These are phyloP conservation scores for Porodaedalea pini DNA, from an alignment of 1,284 basidiomycete genomes.

Conservation along the genomic window DNA sequence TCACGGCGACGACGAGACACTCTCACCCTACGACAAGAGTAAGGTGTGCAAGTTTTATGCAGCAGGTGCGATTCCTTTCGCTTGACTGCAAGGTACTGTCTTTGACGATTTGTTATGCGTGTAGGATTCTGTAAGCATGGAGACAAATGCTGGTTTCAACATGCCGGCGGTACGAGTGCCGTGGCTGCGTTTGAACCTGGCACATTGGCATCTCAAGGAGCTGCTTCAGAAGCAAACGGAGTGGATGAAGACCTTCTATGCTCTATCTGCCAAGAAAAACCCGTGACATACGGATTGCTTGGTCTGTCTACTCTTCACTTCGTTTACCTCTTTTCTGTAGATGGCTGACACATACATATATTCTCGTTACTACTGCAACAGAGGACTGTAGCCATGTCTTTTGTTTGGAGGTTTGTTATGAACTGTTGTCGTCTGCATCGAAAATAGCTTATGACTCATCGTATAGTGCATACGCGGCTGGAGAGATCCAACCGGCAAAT, in stretches of 20 bases:
- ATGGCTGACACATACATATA: constrained; percentile 11
- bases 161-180: constrained; percentile 33
- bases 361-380: constrained; percentile 32
- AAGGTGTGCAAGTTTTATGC: constrained; percentile 66
- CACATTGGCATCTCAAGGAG: background rate
- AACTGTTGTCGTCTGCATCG: background rate
- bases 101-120: background rate
- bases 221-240: constrained; percentile 29
- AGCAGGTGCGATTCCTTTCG: constrained; percentile 39
- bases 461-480: constrained; percentile 68
- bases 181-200: constrained; percentile 25
- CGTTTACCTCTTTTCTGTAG: background rate
- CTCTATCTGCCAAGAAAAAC: constrained; percentile 70
- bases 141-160: constrained; percentile 68
- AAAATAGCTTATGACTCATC: constrained; percentile 6
- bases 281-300: constrained; percentile 62
- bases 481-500: constrained; percentile 57
- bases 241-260: constrained; percentile 45
- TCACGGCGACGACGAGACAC: constrained; percentile 48
- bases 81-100: background rate
- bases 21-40: constrained; percentile 64
- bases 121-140: constrained; percentile 64
- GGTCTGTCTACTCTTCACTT: constrained; percentile 35
- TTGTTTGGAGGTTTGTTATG: constrained; percentile 51
- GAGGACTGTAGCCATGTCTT: constrained; percentile 71